These are phyloP conservation scores for Heritiera fomes DNA, from an alignment of 345 rosid species.

Conservation along the genomic window DNA sequence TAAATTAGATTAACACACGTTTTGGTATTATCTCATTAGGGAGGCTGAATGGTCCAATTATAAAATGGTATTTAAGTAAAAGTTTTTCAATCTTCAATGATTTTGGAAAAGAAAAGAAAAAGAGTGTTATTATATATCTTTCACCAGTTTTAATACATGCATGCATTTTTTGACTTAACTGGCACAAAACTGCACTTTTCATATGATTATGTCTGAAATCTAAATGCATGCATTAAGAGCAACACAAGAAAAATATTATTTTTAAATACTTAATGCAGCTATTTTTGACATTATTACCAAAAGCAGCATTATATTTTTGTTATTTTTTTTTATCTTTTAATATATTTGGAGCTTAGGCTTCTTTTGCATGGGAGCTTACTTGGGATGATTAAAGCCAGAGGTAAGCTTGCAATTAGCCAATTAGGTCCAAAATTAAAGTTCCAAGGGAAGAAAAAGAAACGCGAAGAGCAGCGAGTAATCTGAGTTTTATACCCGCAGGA, in stretches of 20 bases:
- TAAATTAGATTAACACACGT: too few species aligned
- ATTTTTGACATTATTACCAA: background rate
- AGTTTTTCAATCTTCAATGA: background rate
- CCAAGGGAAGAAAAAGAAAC: background rate
- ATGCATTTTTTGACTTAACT: constrained; percentile 7
- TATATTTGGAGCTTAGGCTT: too few species aligned
- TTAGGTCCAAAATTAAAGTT: background rate
- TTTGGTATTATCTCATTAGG: too few species aligned
- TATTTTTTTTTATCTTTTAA: too few species aligned
- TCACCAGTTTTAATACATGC: background rate
- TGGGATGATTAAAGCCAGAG: too few species aligned
- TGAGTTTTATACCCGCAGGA: background rate
- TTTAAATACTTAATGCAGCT: background rate
- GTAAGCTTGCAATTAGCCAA: too few species aligned
- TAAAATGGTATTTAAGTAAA: too few species aligned
- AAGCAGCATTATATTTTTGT: background rate
- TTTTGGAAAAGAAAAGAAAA: background rate
- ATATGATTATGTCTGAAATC: constrained; percentile 18
- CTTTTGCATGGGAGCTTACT: too few species aligned
- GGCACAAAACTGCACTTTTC: background rate
- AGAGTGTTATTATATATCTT: background rate
- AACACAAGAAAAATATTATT: background rate
- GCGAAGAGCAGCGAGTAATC: background rate
- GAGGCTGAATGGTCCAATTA: too few species aligned
- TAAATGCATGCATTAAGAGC: background rate